A percentile compares a stretch with the other conserved stretches of the same genome.
Conservation (phyloP, 2,329 filamentous ascomycete genomes). For the Endoconidiophora polonica region DNA sequence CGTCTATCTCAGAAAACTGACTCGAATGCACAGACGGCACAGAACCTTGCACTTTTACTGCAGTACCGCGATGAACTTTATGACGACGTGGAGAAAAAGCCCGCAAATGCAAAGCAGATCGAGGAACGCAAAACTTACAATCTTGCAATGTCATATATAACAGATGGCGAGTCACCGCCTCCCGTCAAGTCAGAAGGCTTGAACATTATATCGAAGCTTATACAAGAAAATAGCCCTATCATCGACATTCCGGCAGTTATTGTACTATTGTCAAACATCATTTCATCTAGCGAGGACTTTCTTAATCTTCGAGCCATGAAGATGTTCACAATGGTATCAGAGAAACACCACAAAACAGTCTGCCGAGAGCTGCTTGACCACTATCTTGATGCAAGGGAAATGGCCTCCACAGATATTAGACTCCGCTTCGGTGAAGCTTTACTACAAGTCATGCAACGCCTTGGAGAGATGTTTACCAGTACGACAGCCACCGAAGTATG, state of each 20-base stretch:
- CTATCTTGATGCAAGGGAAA: slow-evolving; percentile 48
- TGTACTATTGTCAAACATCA: slow-evolving; percentile 44
- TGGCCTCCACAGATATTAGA: slow-evolving; percentile 41
- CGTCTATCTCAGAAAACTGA: slow-evolving; percentile 20
- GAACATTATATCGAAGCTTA: slow-evolving; percentile 40
- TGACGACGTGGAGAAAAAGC: slow-evolving; percentile 23
- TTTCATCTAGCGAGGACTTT: slow-evolving; percentile 53
- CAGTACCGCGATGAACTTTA: slow-evolving; percentile 38
- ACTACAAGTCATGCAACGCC: slow-evolving; percentile 44
- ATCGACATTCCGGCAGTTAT: slow-evolving; percentile 50
- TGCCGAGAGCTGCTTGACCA: slow-evolving; percentile 46
- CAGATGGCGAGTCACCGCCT: slow-evolving; percentile 41
- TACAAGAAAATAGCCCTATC: slow-evolving; percentile 36
- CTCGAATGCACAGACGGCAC: slow-evolving; percentile 26
- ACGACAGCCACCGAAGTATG: slow-evolving; percentile 34
- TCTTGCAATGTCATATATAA: slow-evolving; percentile 48
- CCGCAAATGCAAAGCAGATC: slow-evolving; percentile 30
- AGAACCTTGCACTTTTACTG: slow-evolving; percentile 38
- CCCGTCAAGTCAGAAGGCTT: slow-evolving; percentile 52
- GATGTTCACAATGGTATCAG: slow-evolving; percentile 43
- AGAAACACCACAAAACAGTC: slow-evolving; percentile 44
- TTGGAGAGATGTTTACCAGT: slow-evolving; percentile 38
- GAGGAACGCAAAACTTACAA: slow-evolving; percentile 47
- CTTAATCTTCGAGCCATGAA: slow-evolving; percentile 53
- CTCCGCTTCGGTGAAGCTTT: slow-evolving; percentile 54